Base-by-base conservation (phyloP, 2,329 filamentous ascomycete genomes). In the Sclerotinia subarctica region DNA sequence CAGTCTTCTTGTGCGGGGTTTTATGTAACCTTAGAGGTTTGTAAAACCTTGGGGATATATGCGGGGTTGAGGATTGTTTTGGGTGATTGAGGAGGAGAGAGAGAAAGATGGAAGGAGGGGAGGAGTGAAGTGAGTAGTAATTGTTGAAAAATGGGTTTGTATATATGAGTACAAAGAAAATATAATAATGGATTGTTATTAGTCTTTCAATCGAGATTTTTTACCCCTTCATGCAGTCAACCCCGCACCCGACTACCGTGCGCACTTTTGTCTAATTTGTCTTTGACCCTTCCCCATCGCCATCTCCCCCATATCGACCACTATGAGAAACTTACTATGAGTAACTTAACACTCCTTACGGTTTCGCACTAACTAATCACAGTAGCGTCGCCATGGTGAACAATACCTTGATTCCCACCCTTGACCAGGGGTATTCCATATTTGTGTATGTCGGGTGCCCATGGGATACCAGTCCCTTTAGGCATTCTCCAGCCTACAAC, bases 171-270 rank as follows among this genome's bases (percentile, higher is more conserved):
- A 5, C 26, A 35, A 51, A 47, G 6, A 24, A 35, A 63, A 63
- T 52, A 13, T 38, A 38, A 35, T 11, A 63, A 49, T 47, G 29
- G 17, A 64, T 53, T 64, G 60, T 42, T 10, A 35, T 35, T 35
- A 35, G 8, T 6, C 35, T 35, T 35, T 35, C 32, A 53, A 64
- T 44, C 35, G 56, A 35, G 21, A 32, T n/a, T 15, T 42, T 42
- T 42, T 26, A 26, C 51, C 38, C 32, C 49, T 52, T 56, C 26
- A 65, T 65, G 62, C 51, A 65, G 51, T 52, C 51, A 65, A 65
- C 63, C 63, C 63, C 63, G 63, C 63, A 53, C 26, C 49, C 26
- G 24, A 42, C 17, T 19, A 54, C 26, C 44, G 6, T 46, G 44
- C 57, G 15, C n/a, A 32, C 19, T 10, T 21, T 21, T 15, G 8